Conservation (phyloP, 2,329 filamentous ascomycete species). For the Sclerotinia subarctica region DNA sequence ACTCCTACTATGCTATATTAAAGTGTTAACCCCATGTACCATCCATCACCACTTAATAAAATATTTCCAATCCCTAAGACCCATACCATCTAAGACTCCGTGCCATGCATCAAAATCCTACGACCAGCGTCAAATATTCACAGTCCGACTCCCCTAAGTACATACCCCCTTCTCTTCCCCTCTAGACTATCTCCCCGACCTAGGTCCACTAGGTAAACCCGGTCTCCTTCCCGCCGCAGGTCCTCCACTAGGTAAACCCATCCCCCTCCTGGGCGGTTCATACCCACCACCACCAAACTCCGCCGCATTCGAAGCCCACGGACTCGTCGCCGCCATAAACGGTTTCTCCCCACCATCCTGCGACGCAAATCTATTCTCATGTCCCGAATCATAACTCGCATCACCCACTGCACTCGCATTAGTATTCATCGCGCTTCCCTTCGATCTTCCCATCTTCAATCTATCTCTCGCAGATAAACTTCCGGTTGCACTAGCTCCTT, state of each 20-base stretch:
- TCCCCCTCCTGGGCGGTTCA: constrained; percentile 11
- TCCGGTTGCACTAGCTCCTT: background rate
- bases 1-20: constrained; percentile 1
- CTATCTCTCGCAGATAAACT: constrained; percentile 64
- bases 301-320: constrained; percentile 46
- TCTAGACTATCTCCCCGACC: background rate
- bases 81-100: constrained; percentile 9
- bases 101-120: background rate
- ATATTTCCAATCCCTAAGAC: background rate
- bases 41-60: background rate
- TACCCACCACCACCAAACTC: constrained; percentile 42
- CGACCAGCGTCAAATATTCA: constrained; percentile 5
- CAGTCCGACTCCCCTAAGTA: background rate
- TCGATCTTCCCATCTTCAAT: constrained; percentile 68
- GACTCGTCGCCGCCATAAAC: constrained; percentile 47
- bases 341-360: constrained; percentile 41
- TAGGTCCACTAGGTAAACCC: constrained; percentile 13
- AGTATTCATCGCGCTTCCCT: constrained; percentile 38
- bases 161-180: background rate
- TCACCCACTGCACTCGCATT: constrained; percentile 19
- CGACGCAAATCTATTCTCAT: constrained; percentile 26
- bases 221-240: constrained; percentile 3
- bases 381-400: constrained; percentile 22
- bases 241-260: constrained; percentile 19
- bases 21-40: background rate